Percentiles rank a stretch among this genome's conserved stretches.
These are phyloP conservation scores for Carex myosuroides DNA, from an alignment of 176 grass and related monocot genomes.

Conservation along the genomic window DNA sequence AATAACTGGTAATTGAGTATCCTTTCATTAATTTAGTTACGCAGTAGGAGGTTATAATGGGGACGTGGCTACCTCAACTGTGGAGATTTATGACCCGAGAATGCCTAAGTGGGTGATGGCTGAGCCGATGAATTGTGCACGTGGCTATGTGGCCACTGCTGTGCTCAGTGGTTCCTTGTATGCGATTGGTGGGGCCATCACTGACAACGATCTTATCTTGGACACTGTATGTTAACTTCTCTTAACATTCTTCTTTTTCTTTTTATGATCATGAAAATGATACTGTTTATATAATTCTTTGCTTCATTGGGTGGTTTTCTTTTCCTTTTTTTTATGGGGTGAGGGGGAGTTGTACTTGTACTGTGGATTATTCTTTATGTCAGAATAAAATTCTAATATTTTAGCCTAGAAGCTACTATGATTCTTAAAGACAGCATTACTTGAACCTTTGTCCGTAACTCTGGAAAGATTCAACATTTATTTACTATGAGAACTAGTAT, in stretches of 20 bases:
- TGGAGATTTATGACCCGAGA: constrained; percentile 68
- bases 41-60: constrained; percentile 60
- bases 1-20: not conserved
- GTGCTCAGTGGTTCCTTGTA: constrained; percentile 55
- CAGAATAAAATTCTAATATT: not conserved
- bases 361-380: not conserved
- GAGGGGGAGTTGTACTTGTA: not conserved
- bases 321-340: not conserved
- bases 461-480: not conserved
- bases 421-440: not conserved
- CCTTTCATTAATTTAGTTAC: constrained; percentile 35
- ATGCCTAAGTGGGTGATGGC: constrained; percentile 44
- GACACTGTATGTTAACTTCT: constrained; percentile 48
- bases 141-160: constrained; percentile 68
- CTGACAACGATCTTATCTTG: constrained; percentile 38
- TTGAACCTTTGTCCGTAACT: not conserved
- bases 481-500: not conserved
- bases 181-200: constrained; percentile 51
- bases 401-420: not conserved
- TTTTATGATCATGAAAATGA: not conserved
- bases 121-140: constrained; percentile 49
- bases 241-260: not conserved
- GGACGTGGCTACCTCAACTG: constrained; percentile 34
- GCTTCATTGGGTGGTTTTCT: not conserved
- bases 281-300: not conserved